These are phyloP conservation scores for Funneliformis mosseae DNA, from an alignment of 192 early-diverging fungal genomes.

Conservation along the genomic window DNA sequence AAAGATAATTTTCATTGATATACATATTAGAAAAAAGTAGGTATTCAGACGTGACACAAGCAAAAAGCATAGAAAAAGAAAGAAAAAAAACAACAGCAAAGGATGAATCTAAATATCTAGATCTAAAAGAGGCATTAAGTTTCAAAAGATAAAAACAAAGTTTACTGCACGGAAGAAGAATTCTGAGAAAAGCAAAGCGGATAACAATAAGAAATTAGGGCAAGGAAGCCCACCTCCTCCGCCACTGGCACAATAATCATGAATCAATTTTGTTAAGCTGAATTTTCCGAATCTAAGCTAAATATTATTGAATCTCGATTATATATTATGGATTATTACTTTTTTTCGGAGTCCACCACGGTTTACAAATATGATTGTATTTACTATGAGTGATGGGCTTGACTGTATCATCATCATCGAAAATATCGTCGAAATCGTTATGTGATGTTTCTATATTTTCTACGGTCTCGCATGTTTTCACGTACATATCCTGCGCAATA, in stretches of 20 bases:
- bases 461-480: conserved; percentile 15
- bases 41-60: not conserved
- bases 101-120: conserved; percentile 1
- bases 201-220: too few relatives aligned
- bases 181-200: too few relatives aligned
- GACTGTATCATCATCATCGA: conserved; percentile 8
- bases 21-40: too few relatives aligned
- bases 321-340: too few relatives aligned
- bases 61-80: not conserved
- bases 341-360: conserved; percentile 24
- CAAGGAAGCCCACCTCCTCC: too few relatives aligned
- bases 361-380: conserved; percentile 29
- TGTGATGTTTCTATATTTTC: conserved; percentile 25
- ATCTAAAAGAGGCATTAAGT: not conserved
- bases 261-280: too few relatives aligned
- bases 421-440: conserved; percentile 32
- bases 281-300: too few relatives aligned
- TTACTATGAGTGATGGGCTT: conserved; percentile 19
- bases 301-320: too few relatives aligned
- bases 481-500: conserved; percentile 30
- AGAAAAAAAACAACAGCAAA: conserved; percentile 3
- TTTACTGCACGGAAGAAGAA: too few relatives aligned
- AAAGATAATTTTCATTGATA: too few relatives aligned
- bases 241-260: too few relatives aligned
- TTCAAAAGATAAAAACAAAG: too few relatives aligned